Evolutionary conservation across 108 stramenopile genomes (phyloP).

Genomic region (Tribonema minus): DNA sequence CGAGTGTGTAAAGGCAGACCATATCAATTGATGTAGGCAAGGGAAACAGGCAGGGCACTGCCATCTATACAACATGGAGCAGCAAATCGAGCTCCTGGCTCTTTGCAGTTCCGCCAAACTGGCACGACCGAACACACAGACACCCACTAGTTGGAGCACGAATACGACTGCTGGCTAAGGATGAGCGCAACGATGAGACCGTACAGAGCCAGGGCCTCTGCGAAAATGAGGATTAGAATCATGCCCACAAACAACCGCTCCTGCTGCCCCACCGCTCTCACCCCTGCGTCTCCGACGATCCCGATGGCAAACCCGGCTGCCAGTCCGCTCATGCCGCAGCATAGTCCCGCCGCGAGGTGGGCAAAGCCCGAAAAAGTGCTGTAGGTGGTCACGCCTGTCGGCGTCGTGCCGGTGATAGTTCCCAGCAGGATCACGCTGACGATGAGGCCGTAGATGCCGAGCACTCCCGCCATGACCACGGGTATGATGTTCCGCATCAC

Average conservation of each 20-base stretch:
- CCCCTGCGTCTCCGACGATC: slow-evolving; percentile 95
- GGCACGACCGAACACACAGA: too few relatives aligned
- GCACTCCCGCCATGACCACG: slow-evolving; percentile 98
- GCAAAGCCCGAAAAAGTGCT: slow-evolving; percentile 86
- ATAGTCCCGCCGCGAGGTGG: slow-evolving; percentile 90
- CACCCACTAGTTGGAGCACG: slow-evolving; percentile 17
- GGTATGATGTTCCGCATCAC: slow-evolving; percentile 99
- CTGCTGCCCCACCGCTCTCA: slow-evolving; percentile 94
- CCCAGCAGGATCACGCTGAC: slow-evolving; percentile 90
- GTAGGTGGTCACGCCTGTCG: slow-evolving; percentile 59
- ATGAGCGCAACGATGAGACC: slow-evolving; percentile 97
- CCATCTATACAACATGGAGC: too few relatives aligned
- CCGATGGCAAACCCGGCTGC: slow-evolving; percentile 98
- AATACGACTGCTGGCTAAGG: slow-evolving; percentile 63
- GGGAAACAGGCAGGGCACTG: too few relatives aligned
- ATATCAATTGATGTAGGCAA: too few relatives aligned
- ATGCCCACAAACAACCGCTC: slow-evolving; percentile 95
- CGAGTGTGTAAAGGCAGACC: too few relatives aligned
- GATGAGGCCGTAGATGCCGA: slow-evolving; percentile 98
- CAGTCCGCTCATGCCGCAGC: slow-evolving; percentile 85
- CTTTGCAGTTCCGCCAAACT: too few relatives aligned
- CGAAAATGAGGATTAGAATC: slow-evolving; percentile 97
- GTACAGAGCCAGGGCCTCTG: slow-evolving; percentile 96
- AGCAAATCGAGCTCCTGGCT: too few relatives aligned
- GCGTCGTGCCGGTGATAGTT: slow-evolving; percentile 43